Conservation (phyloP, 371 early-diverging fungal species). For the Syncephalastrum racemosum region DNA sequence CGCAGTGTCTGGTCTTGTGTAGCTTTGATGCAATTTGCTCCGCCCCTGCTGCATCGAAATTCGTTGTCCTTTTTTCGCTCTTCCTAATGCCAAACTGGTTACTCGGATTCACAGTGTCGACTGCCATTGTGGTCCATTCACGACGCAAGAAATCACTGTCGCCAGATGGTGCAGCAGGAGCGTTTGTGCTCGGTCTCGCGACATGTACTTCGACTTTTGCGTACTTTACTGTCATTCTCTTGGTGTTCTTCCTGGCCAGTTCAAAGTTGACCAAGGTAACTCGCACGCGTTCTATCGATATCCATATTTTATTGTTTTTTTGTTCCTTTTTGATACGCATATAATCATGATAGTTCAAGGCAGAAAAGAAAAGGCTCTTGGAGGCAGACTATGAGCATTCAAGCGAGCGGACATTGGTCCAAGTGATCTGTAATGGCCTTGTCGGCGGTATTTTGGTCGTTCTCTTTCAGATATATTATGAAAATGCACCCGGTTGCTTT, state of each 20-base stretch:
- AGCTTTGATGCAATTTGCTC: too few relatives aligned
- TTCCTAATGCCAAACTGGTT: constrained; percentile 23
- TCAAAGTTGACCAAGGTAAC: constrained; percentile 75
- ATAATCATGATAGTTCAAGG: constrained; percentile 63
- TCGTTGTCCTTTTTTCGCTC: too few relatives aligned
- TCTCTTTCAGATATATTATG: constrained; percentile 51
- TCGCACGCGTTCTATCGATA: background rate
- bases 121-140: constrained; percentile 52
- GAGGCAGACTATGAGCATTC: constrained; percentile 61
- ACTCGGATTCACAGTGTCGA: constrained; percentile 51
- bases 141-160: constrained; percentile 70
- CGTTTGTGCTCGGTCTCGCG: constrained; percentile 71
- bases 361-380: constrained; percentile 62
- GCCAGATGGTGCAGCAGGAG: constrained; percentile 70
- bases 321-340: background rate
- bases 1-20: too few relatives aligned
- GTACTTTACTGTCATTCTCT: constrained; percentile 62
- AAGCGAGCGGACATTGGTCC: constrained; percentile 61
- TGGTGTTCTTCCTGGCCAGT: constrained; percentile 76
- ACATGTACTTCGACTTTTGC: constrained; percentile 65
- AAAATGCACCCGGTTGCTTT: constrained; percentile 29
- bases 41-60: too few relatives aligned
- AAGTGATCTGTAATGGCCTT: constrained; percentile 84
- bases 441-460: constrained; percentile 66
- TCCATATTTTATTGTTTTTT: background rate